Evolutionary conservation across 2,329 filamentous ascomycete genomes (phyloP), one percentile per base, ranked within the genome.

Genomic region (Xylariaceae sp.): DNA sequence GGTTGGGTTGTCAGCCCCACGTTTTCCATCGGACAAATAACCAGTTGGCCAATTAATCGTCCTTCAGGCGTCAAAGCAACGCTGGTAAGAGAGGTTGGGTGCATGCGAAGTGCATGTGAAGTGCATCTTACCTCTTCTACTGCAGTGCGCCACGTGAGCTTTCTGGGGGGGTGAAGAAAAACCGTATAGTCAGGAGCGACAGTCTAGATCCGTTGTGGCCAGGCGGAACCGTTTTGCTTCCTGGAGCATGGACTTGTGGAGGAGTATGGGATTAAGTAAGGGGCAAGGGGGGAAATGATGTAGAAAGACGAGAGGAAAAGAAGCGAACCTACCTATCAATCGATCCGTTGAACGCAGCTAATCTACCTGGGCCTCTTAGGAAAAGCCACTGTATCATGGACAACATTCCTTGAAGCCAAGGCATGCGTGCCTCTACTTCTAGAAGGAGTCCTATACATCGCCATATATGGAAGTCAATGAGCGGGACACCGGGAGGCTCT

Each of bases 321-420:
- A n/a, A n/a, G n/a, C n/a, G n/a, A n/a, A n/a, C 87, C 83, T 80
- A 97, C 90, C 88, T 94, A 70, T 97, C 90, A 64, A 96, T 69
- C 61, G 81, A 73, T 48, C 88, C 82, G 62, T 94, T 76, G 18
- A 83, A 77, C 55, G 76, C 74, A 59, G 85, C 88, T 49, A 94
- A 64, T 64, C 67, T 76, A 55, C 88, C 85, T 49, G 86, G 86
- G 16, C 88, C 87, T 55, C 72, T 70, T 56, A 90, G 65, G 55
- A 81, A 73, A 51, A 79, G 72, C 71, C 85, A 82, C 65, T 92
- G 87, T 51, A 83, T 61, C 63, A 95, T 75, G 41, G 85, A 84
- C 44, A 92, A 61, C 51, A 77, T 68, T 58, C 87, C 87, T 57
- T 73, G 74, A 40, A 95, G 74, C 90, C 90, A 97, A 48, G 90